Evolutionary conservation across 2,329 filamentous ascomycete species (phyloP), one percentile per base, ranked within the genome.

Genomic region (Cladophialophora immunda): DNA sequence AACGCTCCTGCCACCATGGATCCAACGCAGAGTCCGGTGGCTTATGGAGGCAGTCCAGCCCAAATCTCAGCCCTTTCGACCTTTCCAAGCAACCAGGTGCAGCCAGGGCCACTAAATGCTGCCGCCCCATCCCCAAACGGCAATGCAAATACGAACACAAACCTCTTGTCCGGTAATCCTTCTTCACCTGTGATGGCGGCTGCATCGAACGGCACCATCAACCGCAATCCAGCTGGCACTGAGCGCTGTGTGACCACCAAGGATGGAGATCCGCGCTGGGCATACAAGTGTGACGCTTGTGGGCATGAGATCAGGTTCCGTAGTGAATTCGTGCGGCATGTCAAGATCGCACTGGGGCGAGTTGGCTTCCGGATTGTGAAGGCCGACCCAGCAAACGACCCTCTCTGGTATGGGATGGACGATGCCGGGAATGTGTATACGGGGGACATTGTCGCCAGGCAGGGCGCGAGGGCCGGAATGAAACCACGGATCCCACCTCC

Each of bases 261-360:
- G 19, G 5, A 50, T 27, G 19, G n/a, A 17, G 29, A 34, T 6
- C n/a, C 52, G 25, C 6, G 30, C 22, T 60, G 58, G 58, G n/a
- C 34, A 27, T 60, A 32, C 17, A 36, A 50, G 11, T 60, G 58
- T 22, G 58, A 60, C 30, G 38, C n/a, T 7, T 60, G 58, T 36
- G 58, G 58, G 8, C 58, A 60, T 34, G 38, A 15, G 15, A 17
- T 30, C 25, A 13, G n/a, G 9, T 50, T n/a, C 9, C 41, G 36
- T 25, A 2, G 7, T 2, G 58, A 60, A 27, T 60, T 60, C 27
- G 19, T 4, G 25, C 58, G 58, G 7, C 58, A 60, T 29, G 22
- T 60, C 15, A 29, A 32, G 15, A 9, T 15, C 15, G 19, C 27
- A 15, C 15, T 15, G 15, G 58, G 38, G 17, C 38, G 58, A 6